A percentile compares a stretch with the other conserved stretches of the same genome.
Evolutionary conservation across 495 filamentous ascomycete genomes (phyloP).

Genomic region (Neurospora hispaniola): DNA sequence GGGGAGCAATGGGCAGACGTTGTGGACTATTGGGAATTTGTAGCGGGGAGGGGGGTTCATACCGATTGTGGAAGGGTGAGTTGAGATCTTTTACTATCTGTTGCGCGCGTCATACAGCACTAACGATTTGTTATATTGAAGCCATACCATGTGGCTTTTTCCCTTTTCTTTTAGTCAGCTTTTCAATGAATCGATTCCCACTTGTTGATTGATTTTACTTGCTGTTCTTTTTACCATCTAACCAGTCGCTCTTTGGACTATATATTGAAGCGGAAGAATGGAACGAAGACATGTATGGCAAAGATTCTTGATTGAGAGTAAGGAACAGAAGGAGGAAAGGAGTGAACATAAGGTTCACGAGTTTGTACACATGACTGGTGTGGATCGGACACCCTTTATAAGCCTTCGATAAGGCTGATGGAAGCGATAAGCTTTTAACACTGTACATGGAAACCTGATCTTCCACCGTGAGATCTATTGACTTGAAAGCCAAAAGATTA

Average conservation of each 20-base stretch:
- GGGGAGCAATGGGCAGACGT: background rate
- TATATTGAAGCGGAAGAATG: too few species aligned
- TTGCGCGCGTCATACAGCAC: too few species aligned
- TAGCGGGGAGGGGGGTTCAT: too few species aligned
- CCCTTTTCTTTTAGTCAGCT: background rate
- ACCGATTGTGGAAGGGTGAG: too few species aligned
- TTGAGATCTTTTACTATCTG: too few species aligned
- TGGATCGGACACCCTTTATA: too few species aligned
- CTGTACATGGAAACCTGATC: background rate
- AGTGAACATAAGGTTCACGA: too few species aligned
- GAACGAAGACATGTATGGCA: too few species aligned
- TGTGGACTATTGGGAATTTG: conserved; percentile 6
- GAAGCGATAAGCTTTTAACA: background rate
- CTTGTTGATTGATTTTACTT: background rate
- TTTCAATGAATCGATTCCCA: background rate
- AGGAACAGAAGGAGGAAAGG: too few species aligned
- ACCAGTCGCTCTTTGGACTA: background rate
- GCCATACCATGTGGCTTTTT: background rate
- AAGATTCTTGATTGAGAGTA: too few species aligned
- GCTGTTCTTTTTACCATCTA: background rate
- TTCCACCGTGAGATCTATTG: background rate
- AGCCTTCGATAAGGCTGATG: too few species aligned
- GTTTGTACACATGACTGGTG: too few species aligned
- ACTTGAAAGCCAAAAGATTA: background rate
- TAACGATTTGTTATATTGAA: background rate